These are phyloP conservation scores for Cyberlindnera suaveolens DNA, from an alignment of 805 yeast species.

Conservation along the genomic window DNA sequence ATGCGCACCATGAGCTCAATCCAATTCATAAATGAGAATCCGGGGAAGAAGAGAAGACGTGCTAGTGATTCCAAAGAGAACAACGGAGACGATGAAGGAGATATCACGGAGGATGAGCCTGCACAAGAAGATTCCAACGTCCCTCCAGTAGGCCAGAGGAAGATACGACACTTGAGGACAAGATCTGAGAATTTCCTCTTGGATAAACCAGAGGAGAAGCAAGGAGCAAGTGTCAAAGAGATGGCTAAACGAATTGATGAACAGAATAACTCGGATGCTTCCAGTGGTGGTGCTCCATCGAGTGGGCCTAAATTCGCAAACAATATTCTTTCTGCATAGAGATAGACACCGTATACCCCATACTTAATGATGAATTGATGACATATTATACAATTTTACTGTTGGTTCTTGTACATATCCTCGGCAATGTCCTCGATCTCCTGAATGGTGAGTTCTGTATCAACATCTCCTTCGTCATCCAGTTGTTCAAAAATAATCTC, in stretches of 20 bases:
- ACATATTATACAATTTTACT: background rate
- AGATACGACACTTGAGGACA: conserved; percentile 15
- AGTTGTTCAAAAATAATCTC: conserved; percentile 54
- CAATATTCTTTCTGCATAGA: conserved; percentile 17
- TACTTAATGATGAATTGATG: background rate
- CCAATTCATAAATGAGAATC: conserved; percentile 25
- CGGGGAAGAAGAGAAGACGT: conserved; percentile 23
- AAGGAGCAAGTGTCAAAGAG: background rate
- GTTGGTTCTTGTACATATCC: conserved; percentile 28
- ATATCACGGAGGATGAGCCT: conserved; percentile 12
- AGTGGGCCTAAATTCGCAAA: conserved; percentile 22
- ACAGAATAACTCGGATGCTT: background rate
- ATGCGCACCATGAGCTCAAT: conserved; percentile 23
- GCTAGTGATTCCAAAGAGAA: conserved; percentile 17
- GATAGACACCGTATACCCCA: background rate
- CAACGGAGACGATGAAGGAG: conserved; percentile 13
- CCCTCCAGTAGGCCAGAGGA: conserved; percentile 1
- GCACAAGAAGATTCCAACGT: background rate
- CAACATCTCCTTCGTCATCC: conserved; percentile 32
- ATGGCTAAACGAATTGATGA: conserved; percentile 1
- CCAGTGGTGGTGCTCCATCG: conserved; percentile 2
- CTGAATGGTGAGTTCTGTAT: conserved; percentile 37
- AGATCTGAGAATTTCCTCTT: conserved; percentile 15
- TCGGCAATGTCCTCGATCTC: conserved; percentile 60
- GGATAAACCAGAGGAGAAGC: background rate